Evolutionary conservation across 371 early-diverging fungal species (phyloP).

Genomic region (Mortierella sp.): DNA sequence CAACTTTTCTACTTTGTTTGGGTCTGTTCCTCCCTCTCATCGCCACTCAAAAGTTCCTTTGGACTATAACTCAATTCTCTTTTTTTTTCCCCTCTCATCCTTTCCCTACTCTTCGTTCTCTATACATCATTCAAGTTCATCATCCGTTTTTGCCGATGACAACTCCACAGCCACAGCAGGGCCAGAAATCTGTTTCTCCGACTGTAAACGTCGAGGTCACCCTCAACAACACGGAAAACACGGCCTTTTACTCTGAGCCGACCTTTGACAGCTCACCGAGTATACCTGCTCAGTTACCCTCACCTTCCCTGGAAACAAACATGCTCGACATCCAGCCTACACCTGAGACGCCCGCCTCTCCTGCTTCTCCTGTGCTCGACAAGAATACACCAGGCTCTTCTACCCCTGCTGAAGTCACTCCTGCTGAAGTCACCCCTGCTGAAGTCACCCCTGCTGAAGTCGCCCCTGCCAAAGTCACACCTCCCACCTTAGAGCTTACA

Average conservation of each 20-base stretch:
- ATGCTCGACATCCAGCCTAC: slow-evolving; percentile 25
- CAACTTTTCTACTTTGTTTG: not conserved
- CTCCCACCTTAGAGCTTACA: not conserved
- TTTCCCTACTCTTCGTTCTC: not conserved
- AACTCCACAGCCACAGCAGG: slow-evolving; percentile 20
- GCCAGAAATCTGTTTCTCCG: slow-evolving; percentile 18
- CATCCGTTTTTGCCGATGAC: slow-evolving; percentile 20
- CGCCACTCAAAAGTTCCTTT: slow-evolving; percentile 1
- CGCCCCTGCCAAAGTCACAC: not conserved
- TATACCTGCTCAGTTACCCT: not conserved
- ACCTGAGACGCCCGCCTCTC: not conserved
- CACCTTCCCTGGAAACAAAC: slow-evolving; percentile 20
- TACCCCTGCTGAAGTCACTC: too few relatives aligned
- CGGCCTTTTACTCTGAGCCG: slow-evolving; percentile 38
- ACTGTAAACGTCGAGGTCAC: slow-evolving; percentile 8
- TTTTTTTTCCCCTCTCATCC: not conserved
- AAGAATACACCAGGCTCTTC: not conserved
- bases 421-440: too few relatives aligned
- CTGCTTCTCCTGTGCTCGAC: not conserved
- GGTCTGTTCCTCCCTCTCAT: not conserved
- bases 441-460: too few relatives aligned
- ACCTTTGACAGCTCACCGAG: slow-evolving; percentile 3
- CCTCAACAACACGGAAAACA: slow-evolving; percentile 25
- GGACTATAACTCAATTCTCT: not conserved
- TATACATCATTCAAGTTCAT: not conserved